phyloP scores from a whole-genome alignment of 306 rosid species.

The Carpinus fangiana region DNA sequence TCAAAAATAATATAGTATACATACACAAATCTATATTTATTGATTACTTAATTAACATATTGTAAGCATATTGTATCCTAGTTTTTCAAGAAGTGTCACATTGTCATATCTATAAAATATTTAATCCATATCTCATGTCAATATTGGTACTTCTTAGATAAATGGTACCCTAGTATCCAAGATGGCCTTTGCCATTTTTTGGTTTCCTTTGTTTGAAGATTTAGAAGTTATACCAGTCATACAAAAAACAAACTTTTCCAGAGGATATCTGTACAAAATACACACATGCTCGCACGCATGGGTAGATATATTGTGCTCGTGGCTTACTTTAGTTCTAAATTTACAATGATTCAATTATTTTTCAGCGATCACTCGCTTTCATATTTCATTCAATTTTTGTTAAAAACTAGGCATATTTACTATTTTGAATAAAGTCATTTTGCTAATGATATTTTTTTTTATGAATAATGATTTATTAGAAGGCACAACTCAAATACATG shows the following conservation, averaged over 20 bases:
- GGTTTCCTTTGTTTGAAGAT: not conserved
- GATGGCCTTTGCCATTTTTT: not conserved
- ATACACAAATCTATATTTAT: not conserved
- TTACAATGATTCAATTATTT: no score
- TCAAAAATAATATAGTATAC: not conserved
- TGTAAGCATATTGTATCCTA: not conserved
- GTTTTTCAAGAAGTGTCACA: not conserved
- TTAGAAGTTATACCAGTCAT: not conserved
- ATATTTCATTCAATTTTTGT: no score
- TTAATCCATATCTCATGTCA: not conserved
- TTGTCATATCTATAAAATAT: not conserved
- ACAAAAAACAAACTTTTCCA: not conserved
- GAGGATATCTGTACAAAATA: not conserved
- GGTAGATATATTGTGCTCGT: no score
- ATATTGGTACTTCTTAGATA: not conserved
- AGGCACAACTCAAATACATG: no score
- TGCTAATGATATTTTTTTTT: no score
- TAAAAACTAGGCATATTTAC: no score
- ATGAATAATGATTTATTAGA: no score
- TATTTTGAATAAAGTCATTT: no score
- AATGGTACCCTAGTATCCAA: not conserved
- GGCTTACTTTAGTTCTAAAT: no score
- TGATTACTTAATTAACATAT: no score
- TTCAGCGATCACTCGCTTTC: no score
- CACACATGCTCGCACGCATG: not conserved